phyloP scores from a whole-genome alignment of 805 yeast species.

The Spathaspora arborariae region DNA sequence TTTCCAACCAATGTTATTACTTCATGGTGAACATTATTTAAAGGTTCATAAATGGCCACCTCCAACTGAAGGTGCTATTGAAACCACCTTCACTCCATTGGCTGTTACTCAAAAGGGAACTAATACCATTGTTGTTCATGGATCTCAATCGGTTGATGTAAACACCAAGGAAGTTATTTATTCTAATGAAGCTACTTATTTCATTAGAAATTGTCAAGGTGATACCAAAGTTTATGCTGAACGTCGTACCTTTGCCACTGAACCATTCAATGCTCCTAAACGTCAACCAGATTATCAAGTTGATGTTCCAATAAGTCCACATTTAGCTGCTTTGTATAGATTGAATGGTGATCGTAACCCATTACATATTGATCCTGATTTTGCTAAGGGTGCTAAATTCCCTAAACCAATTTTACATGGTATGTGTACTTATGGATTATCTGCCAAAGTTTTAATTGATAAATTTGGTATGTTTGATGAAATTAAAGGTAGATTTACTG shows the following conservation, averaged over 20 bases:
- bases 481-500: slow-evolving; percentile 85
- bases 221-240: slow-evolving; percentile 44
- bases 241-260: slow-evolving; percentile 59
- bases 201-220: slow-evolving; percentile 72
- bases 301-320: slow-evolving; percentile 54
- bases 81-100: slow-evolving; percentile 62
- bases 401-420: slow-evolving; percentile 90
- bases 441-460: slow-evolving; percentile 72
- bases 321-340: slow-evolving; percentile 88
- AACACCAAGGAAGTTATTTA: slow-evolving; percentile 67
- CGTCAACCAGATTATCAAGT: slow-evolving; percentile 63
- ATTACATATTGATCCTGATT: slow-evolving; percentile 86
- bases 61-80: slow-evolving; percentile 64
- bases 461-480: slow-evolving; percentile 79
- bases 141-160: slow-evolving; percentile 65
- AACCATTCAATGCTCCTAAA: slow-evolving; percentile 59
- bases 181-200: slow-evolving; percentile 79
- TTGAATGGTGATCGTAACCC: slow-evolving; percentile 94
- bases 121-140: slow-evolving; percentile 76
- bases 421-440: slow-evolving; percentile 79
- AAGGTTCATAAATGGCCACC: slow-evolving; percentile 73
- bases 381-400: slow-evolving; percentile 86
- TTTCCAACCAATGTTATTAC: slow-evolving; percentile 83
- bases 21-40: slow-evolving; percentile 94
- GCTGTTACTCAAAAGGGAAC: slow-evolving; percentile 81